Conservation (phyloP, 2,329 filamentous ascomycete genomes). For the Sordariomycetes sp. region DNA sequence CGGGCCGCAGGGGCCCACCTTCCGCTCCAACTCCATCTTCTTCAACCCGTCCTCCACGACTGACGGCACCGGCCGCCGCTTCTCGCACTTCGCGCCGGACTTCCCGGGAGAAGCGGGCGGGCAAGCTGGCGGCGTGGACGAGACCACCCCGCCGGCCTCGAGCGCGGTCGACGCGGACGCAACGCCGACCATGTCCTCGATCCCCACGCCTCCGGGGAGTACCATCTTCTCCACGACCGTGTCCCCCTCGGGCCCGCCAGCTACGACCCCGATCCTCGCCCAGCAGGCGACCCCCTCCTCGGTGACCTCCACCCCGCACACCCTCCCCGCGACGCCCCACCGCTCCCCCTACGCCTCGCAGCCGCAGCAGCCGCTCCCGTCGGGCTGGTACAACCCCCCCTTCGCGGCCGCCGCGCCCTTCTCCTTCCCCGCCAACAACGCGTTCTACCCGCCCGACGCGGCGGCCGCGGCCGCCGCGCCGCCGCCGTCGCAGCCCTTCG, state of each 20-base stretch:
- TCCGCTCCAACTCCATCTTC: slow-evolving; percentile 59
- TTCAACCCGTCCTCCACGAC: slow-evolving; percentile 40
- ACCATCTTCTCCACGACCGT: slow-evolving; percentile 20
- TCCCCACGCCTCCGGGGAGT: slow-evolving; percentile 35
- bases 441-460: slow-evolving; percentile 3
- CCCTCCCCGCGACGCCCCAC: slow-evolving; percentile 16
- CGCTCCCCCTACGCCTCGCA: slow-evolving; percentile 25
- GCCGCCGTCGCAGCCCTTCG: slow-evolving; percentile 8
- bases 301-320: slow-evolving; percentile 6
- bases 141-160: slow-evolving; percentile 1
- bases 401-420: neutral
- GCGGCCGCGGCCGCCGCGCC: slow-evolving; percentile 18
- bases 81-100: slow-evolving; percentile 56
- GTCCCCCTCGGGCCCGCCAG: slow-evolving; percentile 25
- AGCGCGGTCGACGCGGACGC: slow-evolving; percentile 1
- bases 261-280: slow-evolving; percentile 21
- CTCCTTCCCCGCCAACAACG: slow-evolving; percentile 9
- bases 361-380: slow-evolving; percentile 10
- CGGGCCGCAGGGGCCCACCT: slow-evolving; percentile 32
- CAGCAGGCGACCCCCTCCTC: slow-evolving; percentile 13
- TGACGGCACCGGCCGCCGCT: slow-evolving; percentile 43
- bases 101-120: slow-evolving; percentile 10
- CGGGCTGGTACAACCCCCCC: neutral
- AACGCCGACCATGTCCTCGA: slow-evolving; percentile 10
- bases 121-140: neutral